Percentiles rank a stretch among this genome's conserved stretches.
Evolutionary conservation across 208 protist species (phyloP).

Genomic region (Kentomonas sorsogonicus): DNA sequence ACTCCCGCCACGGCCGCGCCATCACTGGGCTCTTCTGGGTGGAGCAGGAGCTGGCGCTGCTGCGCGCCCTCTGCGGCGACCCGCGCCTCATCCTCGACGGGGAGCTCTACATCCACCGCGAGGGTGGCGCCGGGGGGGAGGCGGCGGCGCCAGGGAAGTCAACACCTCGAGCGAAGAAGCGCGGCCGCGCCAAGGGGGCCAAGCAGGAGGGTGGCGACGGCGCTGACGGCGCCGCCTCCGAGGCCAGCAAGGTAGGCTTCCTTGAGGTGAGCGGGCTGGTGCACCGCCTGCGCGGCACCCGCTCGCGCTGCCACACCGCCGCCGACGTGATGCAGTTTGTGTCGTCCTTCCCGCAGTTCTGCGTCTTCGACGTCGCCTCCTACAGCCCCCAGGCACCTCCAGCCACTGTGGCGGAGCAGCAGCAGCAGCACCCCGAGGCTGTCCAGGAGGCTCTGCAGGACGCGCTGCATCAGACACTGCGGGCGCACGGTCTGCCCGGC

Average conservation of each 20-base stretch:
- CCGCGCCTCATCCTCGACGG: slow-evolving; percentile 63
- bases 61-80: slow-evolving; percentile 67
- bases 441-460: slow-evolving; percentile 3
- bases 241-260: slow-evolving; percentile 55
- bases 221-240: too few relatives aligned
- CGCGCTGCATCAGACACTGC: background rate
- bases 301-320: slow-evolving; percentile 22
- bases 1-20: slow-evolving; percentile 70
- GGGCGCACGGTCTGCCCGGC: slow-evolving; percentile 21
- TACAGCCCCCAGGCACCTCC: slow-evolving; percentile 26
- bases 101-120: slow-evolving; percentile 79
- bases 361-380: slow-evolving; percentile 77
- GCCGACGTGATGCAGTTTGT: slow-evolving; percentile 66
- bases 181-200: background rate
- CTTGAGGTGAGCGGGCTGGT: slow-evolving; percentile 68
- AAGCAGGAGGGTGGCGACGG: too few relatives aligned
- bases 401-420: background rate
- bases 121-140: background rate
- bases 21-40: slow-evolving; percentile 81
- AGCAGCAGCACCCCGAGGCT: slow-evolving; percentile 1
- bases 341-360: slow-evolving; percentile 49
- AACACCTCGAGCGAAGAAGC: too few relatives aligned
- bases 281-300: slow-evolving; percentile 54
- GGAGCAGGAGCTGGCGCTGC: slow-evolving; percentile 69
- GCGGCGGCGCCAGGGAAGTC: too few relatives aligned